A percentile compares a stretch with the other conserved stretches of the same genome.
Conservation (phyloP, 192 early-diverging fungal genomes). For the Powellomyces hirtus region DNA sequence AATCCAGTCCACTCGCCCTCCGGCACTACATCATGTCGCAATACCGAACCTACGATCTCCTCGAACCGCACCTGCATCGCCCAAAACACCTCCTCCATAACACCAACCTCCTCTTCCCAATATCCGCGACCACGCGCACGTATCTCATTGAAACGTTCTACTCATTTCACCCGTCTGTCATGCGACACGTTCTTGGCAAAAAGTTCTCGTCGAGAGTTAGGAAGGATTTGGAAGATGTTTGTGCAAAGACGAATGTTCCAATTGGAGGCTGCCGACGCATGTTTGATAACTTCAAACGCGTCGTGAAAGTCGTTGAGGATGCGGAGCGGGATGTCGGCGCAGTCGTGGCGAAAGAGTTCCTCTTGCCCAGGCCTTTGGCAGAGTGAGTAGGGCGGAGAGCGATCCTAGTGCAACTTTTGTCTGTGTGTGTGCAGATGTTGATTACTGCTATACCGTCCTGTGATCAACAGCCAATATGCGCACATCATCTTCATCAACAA, state of each 20-base stretch:
- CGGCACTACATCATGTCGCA: slow-evolving; percentile 31
- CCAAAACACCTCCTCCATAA: slow-evolving; percentile 32
- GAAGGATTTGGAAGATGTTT: slow-evolving; percentile 51
- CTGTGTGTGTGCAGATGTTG: slow-evolving; percentile 5
- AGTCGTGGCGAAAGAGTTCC: slow-evolving; percentile 48
- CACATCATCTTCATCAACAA: slow-evolving; percentile 52
- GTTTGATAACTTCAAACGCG: slow-evolving; percentile 68
- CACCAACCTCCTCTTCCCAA: slow-evolving; percentile 42
- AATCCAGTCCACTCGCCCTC: neutral
- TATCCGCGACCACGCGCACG: slow-evolving; percentile 20
- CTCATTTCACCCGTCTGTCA: slow-evolving; percentile 38
- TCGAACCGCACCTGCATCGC: slow-evolving; percentile 42
- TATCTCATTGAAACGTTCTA: slow-evolving; percentile 52
- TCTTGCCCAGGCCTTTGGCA: slow-evolving; percentile 47
- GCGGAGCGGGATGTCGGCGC: slow-evolving; percentile 47
- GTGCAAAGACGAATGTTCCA: slow-evolving; percentile 29
- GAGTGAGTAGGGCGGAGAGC: slow-evolving; percentile 30
- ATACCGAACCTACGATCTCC: slow-evolving; percentile 50
- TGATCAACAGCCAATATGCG: slow-evolving; percentile 42
- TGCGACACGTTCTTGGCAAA: slow-evolving; percentile 52
- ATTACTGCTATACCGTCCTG: neutral
- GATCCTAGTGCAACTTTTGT: neutral
- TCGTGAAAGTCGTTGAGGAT: slow-evolving; percentile 59
- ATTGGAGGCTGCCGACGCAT: slow-evolving; percentile 47
- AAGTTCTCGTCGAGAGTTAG: slow-evolving; percentile 47